Conservation (phyloP, 2,329 filamentous ascomycete species). For the Dactylellina leptospora region DNA sequence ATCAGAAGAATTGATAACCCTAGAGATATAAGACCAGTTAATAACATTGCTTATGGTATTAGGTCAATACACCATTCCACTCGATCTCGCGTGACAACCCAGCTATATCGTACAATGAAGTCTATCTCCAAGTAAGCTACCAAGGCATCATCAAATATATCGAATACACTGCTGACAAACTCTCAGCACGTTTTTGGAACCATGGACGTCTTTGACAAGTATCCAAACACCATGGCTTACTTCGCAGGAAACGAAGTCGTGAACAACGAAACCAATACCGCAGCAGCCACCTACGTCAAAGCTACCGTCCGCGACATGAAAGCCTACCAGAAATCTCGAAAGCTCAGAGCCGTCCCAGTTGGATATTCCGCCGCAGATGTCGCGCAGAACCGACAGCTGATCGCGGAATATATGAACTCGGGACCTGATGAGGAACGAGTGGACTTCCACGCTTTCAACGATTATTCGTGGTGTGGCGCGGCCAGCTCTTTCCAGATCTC, state of each 20-base stretch:
- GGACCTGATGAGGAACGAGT: conserved; percentile 77
- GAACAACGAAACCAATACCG: conserved; percentile 73
- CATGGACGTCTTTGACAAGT: conserved; percentile 81
- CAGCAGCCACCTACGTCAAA: conserved; percentile 77
- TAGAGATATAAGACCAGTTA: too few relatives aligned
- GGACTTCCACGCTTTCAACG: conserved; percentile 84
- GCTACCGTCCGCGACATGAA: conserved; percentile 80
- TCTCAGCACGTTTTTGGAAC: conserved; percentile 76
- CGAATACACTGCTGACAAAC: background rate
- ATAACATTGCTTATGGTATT: conserved; percentile 9
- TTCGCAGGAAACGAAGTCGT: conserved; percentile 85
- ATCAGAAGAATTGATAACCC: too few relatives aligned
- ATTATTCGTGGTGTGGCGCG: conserved; percentile 83
- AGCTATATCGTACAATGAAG: conserved; percentile 81
- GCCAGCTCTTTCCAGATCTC: conserved; percentile 73
- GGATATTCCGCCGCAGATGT: conserved; percentile 83
- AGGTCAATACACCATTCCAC: conserved; percentile 70
- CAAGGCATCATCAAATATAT: background rate
- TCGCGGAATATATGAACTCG: conserved; percentile 93
- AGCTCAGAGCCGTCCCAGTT: conserved; percentile 74
- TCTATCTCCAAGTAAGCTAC: conserved; percentile 74
- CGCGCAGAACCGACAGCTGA: conserved; percentile 82
- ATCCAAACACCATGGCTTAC: conserved; percentile 86
- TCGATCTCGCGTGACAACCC: conserved; percentile 82
- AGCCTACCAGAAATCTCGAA: conserved; percentile 71